Base-by-base conservation (phyloP, 352 stramenopile genomes). In the Phytopythium kandeliae region DNA sequence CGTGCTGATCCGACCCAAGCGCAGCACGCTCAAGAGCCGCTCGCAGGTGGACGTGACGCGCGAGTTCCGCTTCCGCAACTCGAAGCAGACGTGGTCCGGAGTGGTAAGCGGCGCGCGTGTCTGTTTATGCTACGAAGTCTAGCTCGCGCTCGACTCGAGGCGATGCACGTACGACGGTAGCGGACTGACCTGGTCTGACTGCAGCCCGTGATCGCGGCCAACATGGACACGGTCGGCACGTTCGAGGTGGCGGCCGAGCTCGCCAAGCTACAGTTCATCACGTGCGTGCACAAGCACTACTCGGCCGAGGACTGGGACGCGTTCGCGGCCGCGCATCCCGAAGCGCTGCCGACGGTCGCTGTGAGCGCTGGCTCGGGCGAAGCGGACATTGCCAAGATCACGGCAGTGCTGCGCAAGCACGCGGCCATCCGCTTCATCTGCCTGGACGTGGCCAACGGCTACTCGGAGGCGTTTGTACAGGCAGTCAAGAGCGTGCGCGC, bases 1-100 rank as follows among this genome's bases (percentile, higher is more conserved):
- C 60, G 89, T 97, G 52, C 77, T 97, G 17, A 97, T 97, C 67
- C 82, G 89, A n/a, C 89, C 89, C 45, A 97, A 97, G 78, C 85
- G 89, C 36, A 92, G 74, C 52, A 97, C 86, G 38, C 70, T 97
- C 40, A 95, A 93, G 66, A 94, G 77, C 63, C 78, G 88, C 55
- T 86, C 74, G 24, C 76, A 96, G 57, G 87, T 97, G 17, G 67
- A 77, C 37, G 71, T 96, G 17, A 57, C 69, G 48, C 75, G 80
- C 57, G 74, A 84, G 57, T 88, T 75, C 53, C 72, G 48, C 30
- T 91, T 91, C 57, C 80, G 69, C 49, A 91, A 91, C 61, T 91
- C 80, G 21, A 84, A 85, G 58, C 74, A 69, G 49, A 79, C 74
- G 54, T 91, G 80, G 80, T 63, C 70, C 0, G 80, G 80, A 40